Evolutionary conservation across 768 basidiomycete genomes (phyloP).

Genomic region (Suillus subaureus): DNA sequence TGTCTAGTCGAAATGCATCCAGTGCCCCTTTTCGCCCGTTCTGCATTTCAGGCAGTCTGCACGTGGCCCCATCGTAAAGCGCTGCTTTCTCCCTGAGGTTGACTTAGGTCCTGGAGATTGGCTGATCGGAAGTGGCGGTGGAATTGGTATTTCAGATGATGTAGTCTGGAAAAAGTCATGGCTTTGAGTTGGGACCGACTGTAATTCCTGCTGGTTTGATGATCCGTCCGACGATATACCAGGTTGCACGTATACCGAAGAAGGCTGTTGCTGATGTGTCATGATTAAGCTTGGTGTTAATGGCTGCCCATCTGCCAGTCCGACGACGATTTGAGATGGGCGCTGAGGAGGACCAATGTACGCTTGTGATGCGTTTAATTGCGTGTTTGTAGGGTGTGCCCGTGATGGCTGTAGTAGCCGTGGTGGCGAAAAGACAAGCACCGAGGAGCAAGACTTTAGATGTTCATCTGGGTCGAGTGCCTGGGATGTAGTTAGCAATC

Average conservation of each 20-base stretch:
- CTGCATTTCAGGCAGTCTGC: constrained; percentile 69
- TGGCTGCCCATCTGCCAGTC: neutral
- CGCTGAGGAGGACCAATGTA: constrained; percentile 5
- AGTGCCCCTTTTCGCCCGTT: constrained; percentile 69
- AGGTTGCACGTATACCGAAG: constrained; percentile 32
- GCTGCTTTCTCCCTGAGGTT: constrained; percentile 39
- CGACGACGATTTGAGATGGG: neutral
- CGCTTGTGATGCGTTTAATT: constrained; percentile 21
- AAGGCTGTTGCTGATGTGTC: constrained; percentile 17
- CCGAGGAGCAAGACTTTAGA: neutral
- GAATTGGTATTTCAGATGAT: neutral
- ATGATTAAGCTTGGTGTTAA: neutral
- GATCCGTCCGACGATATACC: constrained; percentile 27
- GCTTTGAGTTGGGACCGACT: neutral
- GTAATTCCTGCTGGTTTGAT: constrained; percentile 16
- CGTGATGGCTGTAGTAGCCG: constrained; percentile 3
- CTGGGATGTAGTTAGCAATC: constrained; percentile 3
- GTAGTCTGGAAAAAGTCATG: neutral
- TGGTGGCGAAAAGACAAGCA: constrained; percentile 10
- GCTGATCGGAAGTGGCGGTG: neutral
- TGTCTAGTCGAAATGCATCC: constrained; percentile 60
- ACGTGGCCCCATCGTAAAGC: constrained; percentile 73
- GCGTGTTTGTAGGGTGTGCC: constrained; percentile 28
- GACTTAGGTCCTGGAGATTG: neutral
- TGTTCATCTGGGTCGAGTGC: constrained; percentile 2